Base-by-base conservation (phyloP, 192 early-diverging fungal genomes). In the Backusella parvicylindrica region DNA sequence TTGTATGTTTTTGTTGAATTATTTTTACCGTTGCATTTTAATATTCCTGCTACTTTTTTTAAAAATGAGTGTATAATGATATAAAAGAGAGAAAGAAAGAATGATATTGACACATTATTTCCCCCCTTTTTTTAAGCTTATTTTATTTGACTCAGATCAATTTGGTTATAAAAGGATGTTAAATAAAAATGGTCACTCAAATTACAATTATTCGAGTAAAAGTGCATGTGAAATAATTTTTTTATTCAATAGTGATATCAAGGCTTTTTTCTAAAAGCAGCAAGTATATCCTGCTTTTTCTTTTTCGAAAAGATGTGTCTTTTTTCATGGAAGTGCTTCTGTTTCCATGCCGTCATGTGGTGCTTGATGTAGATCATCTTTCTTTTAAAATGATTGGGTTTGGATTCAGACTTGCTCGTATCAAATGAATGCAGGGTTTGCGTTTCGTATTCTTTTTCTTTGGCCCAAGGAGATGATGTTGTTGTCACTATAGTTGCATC, bases 351-450 rank as follows among this genome's bases (percentile, higher is more conserved):
- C 12, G 53, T 60, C 53, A 60, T 23, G 2, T 60, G 53, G 11
- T 28, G 21, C 28, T 60, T 60, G 21, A 60, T 28, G 26, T 23
- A 2, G 26, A 11, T 60, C 53, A 60, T 60, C 23, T 60, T 60
- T 26, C 26, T 23, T 60, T 28, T 60, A 23, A n/a, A n/a, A 60
- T 26, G 26, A n/a, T 1, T 28, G 53, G 53, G 28, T 60, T 60
- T 60, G 53, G 53, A 60, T 60, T 28, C 53, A 7, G 53, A 60
- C 53, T 60, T 60, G 53, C 26, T 28, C 0, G 53, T 60, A 60
- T 60, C 53, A 28, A 60, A 60, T 60, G 53, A 60, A 60, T 60
- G 53, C 53, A 60, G 53, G 53, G 53, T 60, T 60, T 23, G 26
- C 28, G 53, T 60, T 26, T 60, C 53, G 21, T 28, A 23, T 60